These are phyloP conservation scores for Neurospora terricola DNA, from an alignment of 495 filamentous ascomycete genomes.

Conservation along the genomic window DNA sequence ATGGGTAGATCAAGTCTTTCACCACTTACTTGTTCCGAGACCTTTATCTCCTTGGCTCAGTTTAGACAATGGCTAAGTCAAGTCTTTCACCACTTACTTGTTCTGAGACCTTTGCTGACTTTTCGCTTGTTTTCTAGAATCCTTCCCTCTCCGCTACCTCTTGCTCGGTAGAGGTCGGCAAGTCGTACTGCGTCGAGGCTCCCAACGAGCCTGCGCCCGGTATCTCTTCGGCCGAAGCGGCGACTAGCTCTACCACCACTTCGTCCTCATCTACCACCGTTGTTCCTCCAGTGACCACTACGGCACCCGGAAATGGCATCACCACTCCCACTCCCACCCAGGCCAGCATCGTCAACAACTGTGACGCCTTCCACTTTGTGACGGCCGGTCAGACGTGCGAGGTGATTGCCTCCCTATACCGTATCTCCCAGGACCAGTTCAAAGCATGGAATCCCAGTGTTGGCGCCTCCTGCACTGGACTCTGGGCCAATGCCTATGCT, in stretches of 20 bases:
- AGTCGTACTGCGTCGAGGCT: slow-evolving; percentile 8
- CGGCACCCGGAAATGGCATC: slow-evolving; percentile 6
- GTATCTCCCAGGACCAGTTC: slow-evolving; percentile 6
- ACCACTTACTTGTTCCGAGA: background rate
- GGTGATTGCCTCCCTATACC: slow-evolving; percentile 19
- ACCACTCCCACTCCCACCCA: slow-evolving; percentile 22
- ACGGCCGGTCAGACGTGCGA: slow-evolving; percentile 30
- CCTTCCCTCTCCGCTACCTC: slow-evolving; percentile 1
- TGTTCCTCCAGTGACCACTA: background rate
- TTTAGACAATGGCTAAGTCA: background rate
- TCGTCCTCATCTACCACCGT: background rate
- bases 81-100: background rate
- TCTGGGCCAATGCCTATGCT: slow-evolving; percentile 4
- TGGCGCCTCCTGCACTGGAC: slow-evolving; percentile 7
- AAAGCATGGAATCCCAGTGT: slow-evolving; percentile 12
- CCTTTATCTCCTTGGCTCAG: background rate
- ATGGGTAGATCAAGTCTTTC: background rate
- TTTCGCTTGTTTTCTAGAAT: background rate
- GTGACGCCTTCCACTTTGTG: slow-evolving; percentile 25
- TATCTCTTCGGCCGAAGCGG: background rate
- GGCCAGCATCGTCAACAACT: slow-evolving; percentile 26
- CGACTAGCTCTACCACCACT: background rate
- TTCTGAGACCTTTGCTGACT: too few species aligned
- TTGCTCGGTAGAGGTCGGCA: background rate
- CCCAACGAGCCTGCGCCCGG: background rate